Percentiles rank a stretch among this genome's conserved stretches.
phyloP scores from a whole-genome alignment of 2,329 filamentous ascomycete species.

The Chrysosporium queenslandicum region DNA sequence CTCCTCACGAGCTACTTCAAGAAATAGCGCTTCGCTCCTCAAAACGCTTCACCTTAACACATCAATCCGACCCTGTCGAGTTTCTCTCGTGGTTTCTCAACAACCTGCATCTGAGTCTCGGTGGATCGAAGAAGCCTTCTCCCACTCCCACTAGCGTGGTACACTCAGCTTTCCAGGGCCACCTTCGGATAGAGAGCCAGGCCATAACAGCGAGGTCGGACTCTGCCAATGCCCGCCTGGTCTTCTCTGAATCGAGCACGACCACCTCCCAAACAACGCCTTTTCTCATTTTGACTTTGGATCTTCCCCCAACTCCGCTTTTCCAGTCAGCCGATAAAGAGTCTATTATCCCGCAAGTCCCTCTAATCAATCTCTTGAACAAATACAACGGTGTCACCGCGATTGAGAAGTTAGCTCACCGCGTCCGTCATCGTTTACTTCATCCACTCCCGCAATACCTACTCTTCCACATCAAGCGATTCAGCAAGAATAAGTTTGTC shows the following conservation, averaged over 20 bases:
- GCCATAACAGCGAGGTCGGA: slow-evolving; percentile 86
- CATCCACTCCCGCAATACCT: slow-evolving; percentile 88
- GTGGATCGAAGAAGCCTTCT: slow-evolving; percentile 77
- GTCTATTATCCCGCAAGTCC: slow-evolving; percentile 78
- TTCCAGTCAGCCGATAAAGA: slow-evolving; percentile 92
- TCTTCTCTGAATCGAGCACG: slow-evolving; percentile 81
- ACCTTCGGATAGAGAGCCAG: slow-evolving; percentile 84
- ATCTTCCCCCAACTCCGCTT: slow-evolving; percentile 80
- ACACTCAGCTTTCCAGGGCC: slow-evolving; percentile 88
- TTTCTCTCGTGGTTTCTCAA: slow-evolving; percentile 98
- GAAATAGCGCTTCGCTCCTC: slow-evolving; percentile 83
- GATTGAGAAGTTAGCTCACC: slow-evolving; percentile 79
- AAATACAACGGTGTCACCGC: slow-evolving; percentile 87
- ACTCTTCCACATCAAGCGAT: slow-evolving; percentile 92
- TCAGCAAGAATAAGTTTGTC: slow-evolving; percentile 93
- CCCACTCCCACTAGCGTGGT: slow-evolving; percentile 60
- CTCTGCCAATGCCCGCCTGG: slow-evolving; percentile 65
- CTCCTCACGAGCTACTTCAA: slow-evolving; percentile 91
- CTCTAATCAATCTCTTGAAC: slow-evolving; percentile 67
- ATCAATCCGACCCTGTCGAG: slow-evolving; percentile 90
- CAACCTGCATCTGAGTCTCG: slow-evolving; percentile 81
- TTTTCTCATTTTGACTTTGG: slow-evolving; percentile 86
- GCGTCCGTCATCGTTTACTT: slow-evolving; percentile 77
- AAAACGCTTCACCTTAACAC: slow-evolving; percentile 82
- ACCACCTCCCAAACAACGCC: slow-evolving; percentile 68